These are phyloP conservation scores for Coemansia sp. DNA, from an alignment of 192 early-diverging fungal genomes.

Conservation along the genomic window DNA sequence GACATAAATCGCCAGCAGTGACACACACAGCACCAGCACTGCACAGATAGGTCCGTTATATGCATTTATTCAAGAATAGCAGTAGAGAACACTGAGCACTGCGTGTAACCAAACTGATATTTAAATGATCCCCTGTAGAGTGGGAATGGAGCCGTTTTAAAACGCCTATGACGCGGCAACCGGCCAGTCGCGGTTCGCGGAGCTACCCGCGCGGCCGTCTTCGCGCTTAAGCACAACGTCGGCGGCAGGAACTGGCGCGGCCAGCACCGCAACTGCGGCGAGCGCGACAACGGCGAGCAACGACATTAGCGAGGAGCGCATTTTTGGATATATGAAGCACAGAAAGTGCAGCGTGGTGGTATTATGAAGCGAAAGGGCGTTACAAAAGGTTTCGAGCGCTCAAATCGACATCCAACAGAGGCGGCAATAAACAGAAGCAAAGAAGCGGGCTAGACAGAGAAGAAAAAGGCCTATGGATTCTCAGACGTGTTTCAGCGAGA, in stretches of 20 bases:
- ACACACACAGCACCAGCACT: too few species aligned
- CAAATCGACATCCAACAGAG: slow-evolving; percentile 1
- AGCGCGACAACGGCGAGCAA: slow-evolving; percentile 24
- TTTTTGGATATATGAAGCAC: slow-evolving; percentile 2
- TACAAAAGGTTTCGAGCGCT: slow-evolving; percentile 1
- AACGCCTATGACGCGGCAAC: slow-evolving; percentile 26
- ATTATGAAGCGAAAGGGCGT: slow-evolving; percentile 8
- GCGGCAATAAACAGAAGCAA: slow-evolving; percentile 7
- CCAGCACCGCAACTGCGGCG: slow-evolving; percentile 17
- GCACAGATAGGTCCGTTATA: neutral
- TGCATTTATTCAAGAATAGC: neutral
- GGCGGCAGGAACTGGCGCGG: slow-evolving; percentile 28
- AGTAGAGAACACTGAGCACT: neutral
- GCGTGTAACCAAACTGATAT: neutral
- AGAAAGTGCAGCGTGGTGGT: neutral
- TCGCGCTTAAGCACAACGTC: slow-evolving; percentile 3
- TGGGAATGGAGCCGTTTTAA: neutral
- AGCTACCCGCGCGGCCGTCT: slow-evolving; percentile 1
- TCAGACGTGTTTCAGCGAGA: slow-evolving; percentile 2
- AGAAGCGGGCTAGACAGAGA: neutral
- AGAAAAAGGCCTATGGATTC: slow-evolving; percentile 4
- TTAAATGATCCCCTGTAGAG: neutral
- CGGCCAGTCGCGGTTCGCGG: slow-evolving; percentile 52
- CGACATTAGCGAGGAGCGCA: slow-evolving; percentile 24
- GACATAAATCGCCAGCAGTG: too few species aligned